Percentiles rank a stretch among this genome's conserved stretches.
Evolutionary conservation across 495 filamentous ascomycete genomes (phyloP).

Genomic region (Cudoniella acicularis): DNA sequence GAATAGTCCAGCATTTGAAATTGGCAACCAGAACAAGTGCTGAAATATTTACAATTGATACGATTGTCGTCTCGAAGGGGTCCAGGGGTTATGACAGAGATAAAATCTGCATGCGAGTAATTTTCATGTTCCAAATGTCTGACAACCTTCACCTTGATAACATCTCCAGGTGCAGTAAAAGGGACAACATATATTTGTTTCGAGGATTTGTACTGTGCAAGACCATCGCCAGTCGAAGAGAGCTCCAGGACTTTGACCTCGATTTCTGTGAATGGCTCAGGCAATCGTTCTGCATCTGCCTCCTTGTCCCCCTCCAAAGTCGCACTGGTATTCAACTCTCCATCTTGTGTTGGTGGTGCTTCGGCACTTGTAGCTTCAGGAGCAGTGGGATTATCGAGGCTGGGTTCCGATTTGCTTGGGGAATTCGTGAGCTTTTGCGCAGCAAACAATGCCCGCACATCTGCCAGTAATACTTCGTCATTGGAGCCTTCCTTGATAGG

Average conservation of each 20-base stretch:
- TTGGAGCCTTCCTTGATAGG: slow-evolving; percentile 50
- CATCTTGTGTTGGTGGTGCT: slow-evolving; percentile 2
- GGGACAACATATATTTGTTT: slow-evolving; percentile 84
- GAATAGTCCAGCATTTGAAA: slow-evolving; percentile 94
- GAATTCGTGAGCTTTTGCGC: slow-evolving; percentile 41
- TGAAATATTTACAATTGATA: slow-evolving; percentile 81
- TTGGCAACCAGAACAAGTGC: slow-evolving; percentile 86
- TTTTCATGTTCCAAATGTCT: slow-evolving; percentile 54
- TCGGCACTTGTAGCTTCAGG: slow-evolving; percentile 19
- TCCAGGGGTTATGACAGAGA: slow-evolving; percentile 71
- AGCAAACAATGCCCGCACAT: slow-evolving; percentile 62
- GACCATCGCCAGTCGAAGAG: slow-evolving; percentile 86
- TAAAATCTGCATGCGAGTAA: slow-evolving; percentile 74
- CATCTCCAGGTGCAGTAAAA: slow-evolving; percentile 83
- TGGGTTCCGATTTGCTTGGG: background rate
- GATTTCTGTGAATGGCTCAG: slow-evolving; percentile 68
- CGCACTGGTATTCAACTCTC: slow-evolving; percentile 16
- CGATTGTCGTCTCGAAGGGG: slow-evolving; percentile 71
- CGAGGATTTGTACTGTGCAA: slow-evolving; percentile 61
- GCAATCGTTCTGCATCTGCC: slow-evolving; percentile 37
- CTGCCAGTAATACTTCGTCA: slow-evolving; percentile 72
- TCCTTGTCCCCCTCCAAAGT: background rate
- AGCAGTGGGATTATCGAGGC: slow-evolving; percentile 17
- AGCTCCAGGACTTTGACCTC: slow-evolving; percentile 72
- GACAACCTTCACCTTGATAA: slow-evolving; percentile 72